Conservation (phyloP, 257 asterid species). For the Solanum clarkiae region DNA sequence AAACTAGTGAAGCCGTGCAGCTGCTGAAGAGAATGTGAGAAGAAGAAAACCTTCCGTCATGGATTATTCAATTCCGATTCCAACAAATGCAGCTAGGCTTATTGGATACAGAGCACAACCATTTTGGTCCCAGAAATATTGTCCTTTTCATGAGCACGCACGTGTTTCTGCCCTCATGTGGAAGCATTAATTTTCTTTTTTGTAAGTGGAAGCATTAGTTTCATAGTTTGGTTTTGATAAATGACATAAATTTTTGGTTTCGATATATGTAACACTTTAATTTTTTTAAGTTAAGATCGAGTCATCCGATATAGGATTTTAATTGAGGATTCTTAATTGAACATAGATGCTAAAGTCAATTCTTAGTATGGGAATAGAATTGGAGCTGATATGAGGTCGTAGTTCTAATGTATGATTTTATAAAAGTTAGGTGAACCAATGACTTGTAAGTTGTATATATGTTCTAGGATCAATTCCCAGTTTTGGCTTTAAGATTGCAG, state of each 20-base stretch:
- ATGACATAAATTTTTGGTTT: not conserved
- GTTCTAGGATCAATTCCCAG: too few relatives aligned
- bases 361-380: too few relatives aligned
- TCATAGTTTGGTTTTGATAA: not conserved
- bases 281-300: too few relatives aligned
- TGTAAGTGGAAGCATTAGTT: not conserved
- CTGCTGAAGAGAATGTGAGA: conserved; percentile 53
- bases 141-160: conserved; percentile 84
- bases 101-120: conserved; percentile 92
- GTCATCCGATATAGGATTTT: too few relatives aligned
- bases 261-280: too few relatives aligned
- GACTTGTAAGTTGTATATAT: too few relatives aligned
- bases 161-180: not conserved
- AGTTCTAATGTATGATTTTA: too few relatives aligned
- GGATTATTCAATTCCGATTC: conserved; percentile 58
- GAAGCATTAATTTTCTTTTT: not conserved
- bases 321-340: too few relatives aligned
- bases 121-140: conserved; percentile 96
- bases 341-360: too few relatives aligned
- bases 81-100: conserved; percentile 80
- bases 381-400: too few relatives aligned
- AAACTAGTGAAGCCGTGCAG: conserved; percentile 38
- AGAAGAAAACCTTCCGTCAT: conserved; percentile 46
- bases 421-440: too few relatives aligned
- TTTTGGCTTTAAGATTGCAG: too few relatives aligned